These are phyloP conservation scores for Naganishia randhawae DNA, from an alignment of 768 basidiomycete genomes.

Conservation along the genomic window DNA sequence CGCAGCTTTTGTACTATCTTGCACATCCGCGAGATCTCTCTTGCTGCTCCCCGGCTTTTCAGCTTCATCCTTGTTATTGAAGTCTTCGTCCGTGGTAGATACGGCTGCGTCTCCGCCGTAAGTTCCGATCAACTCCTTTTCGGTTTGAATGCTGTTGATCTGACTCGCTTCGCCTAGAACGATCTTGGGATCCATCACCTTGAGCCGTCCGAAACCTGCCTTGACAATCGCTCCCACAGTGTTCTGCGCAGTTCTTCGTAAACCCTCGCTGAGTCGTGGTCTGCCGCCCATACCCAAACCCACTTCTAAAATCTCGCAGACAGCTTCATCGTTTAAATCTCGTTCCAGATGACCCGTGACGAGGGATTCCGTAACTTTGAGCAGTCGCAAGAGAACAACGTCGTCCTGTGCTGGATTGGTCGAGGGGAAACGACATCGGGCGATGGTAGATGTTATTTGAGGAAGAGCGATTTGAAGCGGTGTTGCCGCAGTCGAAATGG, in stretches of 20 bases:
- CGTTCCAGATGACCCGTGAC: constrained; percentile 62
- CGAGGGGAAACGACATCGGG: constrained; percentile 96
- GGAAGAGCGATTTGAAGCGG: constrained; percentile 64
- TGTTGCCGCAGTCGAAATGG: constrained; percentile 51
- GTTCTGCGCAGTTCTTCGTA: constrained; percentile 54
- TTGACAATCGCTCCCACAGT: constrained; percentile 85
- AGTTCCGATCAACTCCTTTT: constrained; percentile 19
- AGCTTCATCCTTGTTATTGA: background rate
- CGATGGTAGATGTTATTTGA: constrained; percentile 81
- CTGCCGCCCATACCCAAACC: constrained; percentile 95
- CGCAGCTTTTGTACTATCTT: background rate
- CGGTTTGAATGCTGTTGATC: constrained; percentile 14
- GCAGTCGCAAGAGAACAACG: constrained; percentile 84
- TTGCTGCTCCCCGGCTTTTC: background rate
- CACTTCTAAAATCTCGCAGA: constrained; percentile 97
- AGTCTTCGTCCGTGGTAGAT: background rate
- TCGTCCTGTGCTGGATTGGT: constrained; percentile 98
- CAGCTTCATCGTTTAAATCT: constrained; percentile 82
- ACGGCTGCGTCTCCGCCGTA: constrained; percentile 11
- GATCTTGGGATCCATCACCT: constrained; percentile 33
- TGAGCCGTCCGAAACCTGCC: constrained; percentile 70
- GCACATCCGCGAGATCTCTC: background rate
- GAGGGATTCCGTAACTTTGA: constrained; percentile 81
- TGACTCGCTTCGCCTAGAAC: constrained; percentile 9
- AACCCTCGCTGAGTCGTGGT: constrained; percentile 69